phyloP scores from a whole-genome alignment of 495 filamentous ascomycete species.

The Annulohypoxylon nitens region DNA sequence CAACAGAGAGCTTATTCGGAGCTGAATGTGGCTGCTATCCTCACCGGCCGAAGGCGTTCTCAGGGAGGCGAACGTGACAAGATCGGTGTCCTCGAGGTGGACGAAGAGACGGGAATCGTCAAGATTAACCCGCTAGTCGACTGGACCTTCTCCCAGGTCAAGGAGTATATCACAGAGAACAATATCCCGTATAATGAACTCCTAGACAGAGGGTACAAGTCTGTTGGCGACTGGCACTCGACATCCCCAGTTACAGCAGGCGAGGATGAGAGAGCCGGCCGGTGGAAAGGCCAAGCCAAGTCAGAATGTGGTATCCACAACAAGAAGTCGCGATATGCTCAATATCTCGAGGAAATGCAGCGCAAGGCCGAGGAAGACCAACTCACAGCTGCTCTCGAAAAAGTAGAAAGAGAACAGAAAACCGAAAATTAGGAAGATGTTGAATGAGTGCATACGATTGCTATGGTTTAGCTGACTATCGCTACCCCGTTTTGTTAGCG shows the following conservation, averaged over 20 bases:
- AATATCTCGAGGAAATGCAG: constrained; percentile 82
- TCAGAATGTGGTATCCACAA: constrained; percentile 99
- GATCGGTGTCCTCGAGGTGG: constrained; percentile 90
- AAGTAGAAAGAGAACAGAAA: constrained; percentile 51
- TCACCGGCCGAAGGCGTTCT: constrained; percentile 92
- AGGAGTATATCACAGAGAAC: constrained; percentile 85
- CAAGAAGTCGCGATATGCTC: constrained; percentile 89
- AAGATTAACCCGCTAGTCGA: constrained; percentile 99
- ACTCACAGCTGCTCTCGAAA: constrained; percentile 53
- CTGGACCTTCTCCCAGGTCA: constrained; percentile 92
- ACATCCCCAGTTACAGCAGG: constrained; percentile 89
- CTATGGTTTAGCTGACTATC: background rate
- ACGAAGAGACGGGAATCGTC: constrained; percentile 86
- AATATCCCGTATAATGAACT: constrained; percentile 94
- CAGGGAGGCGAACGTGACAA: constrained; percentile 94
- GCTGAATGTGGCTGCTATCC: constrained; percentile 87
- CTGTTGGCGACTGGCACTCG: constrained; percentile 96
- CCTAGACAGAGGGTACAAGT: constrained; percentile 94
- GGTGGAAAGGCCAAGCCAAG: constrained; percentile 96
- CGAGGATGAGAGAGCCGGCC: constrained; percentile 96
- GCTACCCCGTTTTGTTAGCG: background rate
- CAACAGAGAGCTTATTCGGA: constrained; percentile 92
- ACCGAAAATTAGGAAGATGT: constrained; percentile 4
- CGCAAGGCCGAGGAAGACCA: constrained; percentile 76
- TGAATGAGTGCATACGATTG: background rate